Conservation (phyloP, 2,329 filamentous ascomycete genomes). For the Talaromyces sp. region DNA sequence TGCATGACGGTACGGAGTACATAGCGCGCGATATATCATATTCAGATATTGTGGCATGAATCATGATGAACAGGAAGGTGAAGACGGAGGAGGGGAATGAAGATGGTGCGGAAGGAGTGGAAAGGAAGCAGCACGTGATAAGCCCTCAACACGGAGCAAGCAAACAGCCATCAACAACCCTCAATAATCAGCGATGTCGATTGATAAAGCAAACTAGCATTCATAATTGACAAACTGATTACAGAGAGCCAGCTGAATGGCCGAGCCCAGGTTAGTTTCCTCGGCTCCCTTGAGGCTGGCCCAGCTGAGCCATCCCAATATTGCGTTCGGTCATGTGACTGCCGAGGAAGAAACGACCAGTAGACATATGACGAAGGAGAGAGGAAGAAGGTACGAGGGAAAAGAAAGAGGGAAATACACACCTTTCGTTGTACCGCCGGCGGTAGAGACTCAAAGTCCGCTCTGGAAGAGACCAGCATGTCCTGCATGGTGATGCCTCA, state of each 20-base stretch:
- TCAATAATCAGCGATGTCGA: neutral
- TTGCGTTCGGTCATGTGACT: neutral
- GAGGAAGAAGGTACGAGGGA: neutral
- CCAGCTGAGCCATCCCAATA: neutral
- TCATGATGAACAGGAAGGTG: neutral
- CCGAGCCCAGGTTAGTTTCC: no score
- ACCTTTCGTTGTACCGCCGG: slow-evolving; percentile 58
- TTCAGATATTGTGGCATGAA: neutral
- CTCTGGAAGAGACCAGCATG: slow-evolving; percentile 22
- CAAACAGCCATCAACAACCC: neutral
- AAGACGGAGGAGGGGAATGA: neutral
- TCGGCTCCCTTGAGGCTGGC: neutral
- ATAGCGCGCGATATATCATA: neutral
- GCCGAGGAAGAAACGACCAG: neutral
- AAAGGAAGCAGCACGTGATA: neutral
- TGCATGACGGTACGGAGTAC: neutral
- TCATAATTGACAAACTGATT: neutral
- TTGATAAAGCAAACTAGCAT: neutral
- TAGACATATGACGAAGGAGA: neutral
- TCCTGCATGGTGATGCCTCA: slow-evolving; percentile 13
- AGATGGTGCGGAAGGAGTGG: neutral
- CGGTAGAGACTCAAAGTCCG: slow-evolving; percentile 53
- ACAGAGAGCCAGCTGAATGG: neutral
- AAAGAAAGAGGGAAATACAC: slow-evolving; percentile 29
- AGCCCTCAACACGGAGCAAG: neutral